Percentiles rank a stretch among this genome's conserved stretches.
phyloP scores from a whole-genome alignment of 805 yeast species.

The Saccharomycodes ludwigii region DNA sequence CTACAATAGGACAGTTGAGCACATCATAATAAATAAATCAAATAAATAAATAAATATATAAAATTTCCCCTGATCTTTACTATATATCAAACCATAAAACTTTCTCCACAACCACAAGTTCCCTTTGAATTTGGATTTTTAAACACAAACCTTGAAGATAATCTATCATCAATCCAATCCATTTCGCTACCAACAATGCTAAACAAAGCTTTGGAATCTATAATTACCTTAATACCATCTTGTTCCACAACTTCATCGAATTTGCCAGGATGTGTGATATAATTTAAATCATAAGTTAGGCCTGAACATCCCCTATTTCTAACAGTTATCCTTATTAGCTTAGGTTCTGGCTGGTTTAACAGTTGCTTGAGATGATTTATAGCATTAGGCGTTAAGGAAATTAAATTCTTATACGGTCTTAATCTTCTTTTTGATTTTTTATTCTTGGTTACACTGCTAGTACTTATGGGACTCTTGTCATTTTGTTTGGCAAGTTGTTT shows the following conservation, averaged over 20 bases:
- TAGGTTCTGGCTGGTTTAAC: conserved; percentile 72
- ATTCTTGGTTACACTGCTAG: conserved; percentile 12
- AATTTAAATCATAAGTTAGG: conserved; percentile 78
- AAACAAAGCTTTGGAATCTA: conserved; percentile 92
- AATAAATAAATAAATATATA: neutral
- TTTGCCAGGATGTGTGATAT: conserved; percentile 83
- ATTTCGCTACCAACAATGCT: conserved; percentile 93
- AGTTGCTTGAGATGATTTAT: conserved; percentile 55
- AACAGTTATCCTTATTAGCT: conserved; percentile 87
- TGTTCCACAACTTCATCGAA: conserved; percentile 90
- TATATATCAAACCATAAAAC: conserved; percentile 70
- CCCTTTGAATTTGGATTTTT: conserved; percentile 95
- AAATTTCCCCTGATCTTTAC: neutral
- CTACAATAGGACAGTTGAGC: too few relatives aligned
- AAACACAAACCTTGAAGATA: conserved; percentile 81
- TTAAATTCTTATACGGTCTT: conserved; percentile 82
- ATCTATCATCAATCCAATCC: conserved; percentile 96
- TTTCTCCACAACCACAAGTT: conserved; percentile 97
- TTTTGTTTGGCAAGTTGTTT: conserved; percentile 1
- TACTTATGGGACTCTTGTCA: conserved; percentile 2
- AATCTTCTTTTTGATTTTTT: conserved; percentile 49
- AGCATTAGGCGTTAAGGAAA: conserved; percentile 69
- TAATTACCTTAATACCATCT: conserved; percentile 84
- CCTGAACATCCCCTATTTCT: conserved; percentile 96
- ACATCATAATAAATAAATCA: neutral